Evolutionary conservation across 192 early-diverging fungal species (phyloP).

Genomic region (Spizellomyces punctatus): DNA sequence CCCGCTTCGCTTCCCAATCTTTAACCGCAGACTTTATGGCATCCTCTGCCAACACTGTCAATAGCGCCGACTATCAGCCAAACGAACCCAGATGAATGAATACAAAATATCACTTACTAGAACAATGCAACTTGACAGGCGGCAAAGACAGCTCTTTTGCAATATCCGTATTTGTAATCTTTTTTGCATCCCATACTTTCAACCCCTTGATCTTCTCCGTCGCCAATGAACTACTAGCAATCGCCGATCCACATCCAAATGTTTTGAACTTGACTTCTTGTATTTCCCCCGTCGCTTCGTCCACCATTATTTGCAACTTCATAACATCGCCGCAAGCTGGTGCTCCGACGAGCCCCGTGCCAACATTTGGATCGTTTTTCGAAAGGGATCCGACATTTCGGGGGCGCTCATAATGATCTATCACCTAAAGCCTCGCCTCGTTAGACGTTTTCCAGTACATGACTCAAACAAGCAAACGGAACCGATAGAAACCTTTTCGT

Average conservation of each 20-base stretch:
- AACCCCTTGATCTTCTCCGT: slow-evolving; percentile 96
- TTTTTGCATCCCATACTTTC: slow-evolving; percentile 89
- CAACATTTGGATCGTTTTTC: slow-evolving; percentile 86
- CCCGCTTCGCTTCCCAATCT: slow-evolving; percentile 89
- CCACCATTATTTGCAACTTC: slow-evolving; percentile 94
- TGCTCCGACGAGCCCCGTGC: slow-evolving; percentile 87
- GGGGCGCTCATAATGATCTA: slow-evolving; percentile 97
- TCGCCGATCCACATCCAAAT: slow-evolving; percentile 97
- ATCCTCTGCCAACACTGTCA: slow-evolving; percentile 94
- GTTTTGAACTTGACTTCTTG: slow-evolving; percentile 98
- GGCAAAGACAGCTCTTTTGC: slow-evolving; percentile 94
- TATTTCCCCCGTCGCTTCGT: slow-evolving; percentile 88
- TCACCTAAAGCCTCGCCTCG: slow-evolving; percentile 51
- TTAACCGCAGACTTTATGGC: slow-evolving; percentile 98
- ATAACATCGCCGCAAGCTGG: slow-evolving; percentile 64
- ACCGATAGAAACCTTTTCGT: no score
- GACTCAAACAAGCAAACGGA: no score
- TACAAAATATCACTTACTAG: slow-evolving; percentile 67
- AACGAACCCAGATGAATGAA: neutral
- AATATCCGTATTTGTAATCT: slow-evolving; percentile 97
- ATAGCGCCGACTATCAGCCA: neutral
- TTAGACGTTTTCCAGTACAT: no score
- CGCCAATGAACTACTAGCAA: slow-evolving; percentile 88
- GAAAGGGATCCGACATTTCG: slow-evolving; percentile 94
- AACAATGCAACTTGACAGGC: slow-evolving; percentile 98